Conservation (phyloP, 306 rosid species). For the Calophaca sinica region DNA sequence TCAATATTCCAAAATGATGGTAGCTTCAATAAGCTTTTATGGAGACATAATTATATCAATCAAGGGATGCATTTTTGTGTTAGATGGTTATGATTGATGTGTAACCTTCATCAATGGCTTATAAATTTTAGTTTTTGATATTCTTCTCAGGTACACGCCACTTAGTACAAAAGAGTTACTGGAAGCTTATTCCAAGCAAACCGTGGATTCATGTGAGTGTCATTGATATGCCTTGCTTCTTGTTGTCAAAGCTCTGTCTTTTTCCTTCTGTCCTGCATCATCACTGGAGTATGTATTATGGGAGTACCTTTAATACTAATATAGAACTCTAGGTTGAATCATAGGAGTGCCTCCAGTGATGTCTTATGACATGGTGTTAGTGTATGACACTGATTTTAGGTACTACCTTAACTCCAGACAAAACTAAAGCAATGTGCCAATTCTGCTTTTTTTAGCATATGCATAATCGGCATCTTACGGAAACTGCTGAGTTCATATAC, state of each 20-base stretch:
- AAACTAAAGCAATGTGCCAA: constrained; percentile 4
- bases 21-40: neutral
- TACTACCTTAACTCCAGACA: constrained; percentile 13
- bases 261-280: constrained; percentile 13
- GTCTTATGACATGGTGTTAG: neutral
- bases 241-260: constrained; percentile 17
- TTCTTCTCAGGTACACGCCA: constrained; percentile 80
- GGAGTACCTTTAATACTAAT: neutral
- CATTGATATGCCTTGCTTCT: constrained; percentile 21
- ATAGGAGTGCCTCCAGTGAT: neutral
- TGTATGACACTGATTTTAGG: constrained; percentile 3
- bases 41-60: neutral
- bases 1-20: constrained; percentile 29
- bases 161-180: constrained; percentile 78
- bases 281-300: neutral
- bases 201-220: constrained; percentile 83
- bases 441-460: constrained; percentile 32
- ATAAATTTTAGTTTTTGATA: constrained; percentile 39
- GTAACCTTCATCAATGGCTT: constrained; percentile 9
- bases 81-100: constrained; percentile 17
- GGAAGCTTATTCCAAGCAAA: constrained; percentile 76
- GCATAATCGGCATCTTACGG: constrained; percentile 18
- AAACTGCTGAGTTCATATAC: constrained; percentile 27
- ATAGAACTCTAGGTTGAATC: constrained; percentile 31
- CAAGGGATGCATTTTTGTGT: neutral